Evolutionary conservation across 371 early-diverging fungal species (phyloP).

Genomic region (Gilbertella persicaria): DNA sequence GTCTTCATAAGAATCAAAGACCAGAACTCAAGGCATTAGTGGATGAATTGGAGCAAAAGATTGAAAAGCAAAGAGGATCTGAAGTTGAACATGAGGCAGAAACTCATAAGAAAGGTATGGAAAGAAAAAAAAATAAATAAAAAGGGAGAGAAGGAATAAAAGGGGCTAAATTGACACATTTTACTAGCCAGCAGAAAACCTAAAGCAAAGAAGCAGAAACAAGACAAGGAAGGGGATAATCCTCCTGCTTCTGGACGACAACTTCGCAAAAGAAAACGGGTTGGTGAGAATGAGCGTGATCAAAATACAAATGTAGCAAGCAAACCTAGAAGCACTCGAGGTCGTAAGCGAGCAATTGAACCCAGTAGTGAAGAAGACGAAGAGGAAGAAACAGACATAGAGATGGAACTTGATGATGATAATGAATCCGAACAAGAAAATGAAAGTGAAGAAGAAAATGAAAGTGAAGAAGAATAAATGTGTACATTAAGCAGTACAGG

Average conservation of each 20-base stretch:
- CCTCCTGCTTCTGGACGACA: neutral
- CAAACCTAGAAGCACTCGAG: no score
- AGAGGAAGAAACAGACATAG: neutral
- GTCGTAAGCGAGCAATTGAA: no score
- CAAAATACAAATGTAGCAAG: no score
- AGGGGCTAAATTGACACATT: slow-evolving; percentile 1
- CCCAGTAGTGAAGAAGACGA: slow-evolving; percentile 5
- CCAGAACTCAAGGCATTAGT: slow-evolving; percentile 73
- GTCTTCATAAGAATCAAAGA: slow-evolving; percentile 64
- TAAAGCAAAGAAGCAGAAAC: neutral
- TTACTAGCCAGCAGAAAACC: neutral
- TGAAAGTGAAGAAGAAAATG: neutral
- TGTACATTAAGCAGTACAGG: no score
- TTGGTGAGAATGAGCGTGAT: no score
- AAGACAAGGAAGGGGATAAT: neutral
- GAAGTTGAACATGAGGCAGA: slow-evolving; percentile 17
- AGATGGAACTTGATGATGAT: neutral
- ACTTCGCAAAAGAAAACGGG: no score
- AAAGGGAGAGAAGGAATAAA: neutral
- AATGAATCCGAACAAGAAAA: no score
- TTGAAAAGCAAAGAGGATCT: slow-evolving; percentile 34
- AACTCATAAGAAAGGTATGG: slow-evolving; percentile 14
- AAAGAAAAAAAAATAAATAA: neutral
- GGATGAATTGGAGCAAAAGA: slow-evolving; percentile 80
- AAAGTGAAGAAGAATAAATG: slow-evolving; percentile 1